A percentile compares a stretch with the other conserved stretches of the same genome.
Conservation (phyloP, 176 grass and related monocot genomes). For the Eremochloa ophiuroides region DNA sequence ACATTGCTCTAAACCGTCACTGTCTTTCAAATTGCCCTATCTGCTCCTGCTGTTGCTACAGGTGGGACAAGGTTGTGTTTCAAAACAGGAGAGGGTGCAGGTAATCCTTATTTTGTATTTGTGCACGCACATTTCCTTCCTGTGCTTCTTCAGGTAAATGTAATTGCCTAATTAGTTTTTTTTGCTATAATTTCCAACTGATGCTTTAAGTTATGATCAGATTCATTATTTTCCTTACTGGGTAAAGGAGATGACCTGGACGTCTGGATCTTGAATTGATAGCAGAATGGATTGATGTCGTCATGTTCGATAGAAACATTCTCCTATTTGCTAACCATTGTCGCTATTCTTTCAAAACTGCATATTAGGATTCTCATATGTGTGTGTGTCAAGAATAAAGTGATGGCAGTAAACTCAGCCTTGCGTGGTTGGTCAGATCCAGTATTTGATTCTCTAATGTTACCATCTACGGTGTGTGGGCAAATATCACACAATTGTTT, state of each 20-base stretch:
- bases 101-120: neutral
- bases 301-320: too few relatives aligned
- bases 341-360: too few relatives aligned
- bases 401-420: constrained; percentile 37
- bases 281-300: neutral
- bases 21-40: neutral
- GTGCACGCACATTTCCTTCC: neutral
- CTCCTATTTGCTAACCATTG: too few relatives aligned
- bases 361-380: too few relatives aligned
- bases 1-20: too few relatives aligned
- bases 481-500: neutral
- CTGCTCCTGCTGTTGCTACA: neutral
- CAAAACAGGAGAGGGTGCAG: neutral
- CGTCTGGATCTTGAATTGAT: neutral
- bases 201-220: neutral
- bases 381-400: constrained; percentile 72
- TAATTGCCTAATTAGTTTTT: neutral
- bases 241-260: neutral
- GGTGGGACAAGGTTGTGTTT: neutral
- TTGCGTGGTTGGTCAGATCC: constrained; percentile 34
- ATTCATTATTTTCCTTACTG: neutral
- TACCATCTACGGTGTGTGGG: constrained; percentile 40
- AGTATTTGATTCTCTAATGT: constrained; percentile 31
- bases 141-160: neutral
- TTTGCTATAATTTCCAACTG: neutral